Evolutionary conservation across 164 flowering plant genomes (phyloP), one percentile per base, ranked within the genome.

Genomic region (Liriodendron chinense): DNA sequence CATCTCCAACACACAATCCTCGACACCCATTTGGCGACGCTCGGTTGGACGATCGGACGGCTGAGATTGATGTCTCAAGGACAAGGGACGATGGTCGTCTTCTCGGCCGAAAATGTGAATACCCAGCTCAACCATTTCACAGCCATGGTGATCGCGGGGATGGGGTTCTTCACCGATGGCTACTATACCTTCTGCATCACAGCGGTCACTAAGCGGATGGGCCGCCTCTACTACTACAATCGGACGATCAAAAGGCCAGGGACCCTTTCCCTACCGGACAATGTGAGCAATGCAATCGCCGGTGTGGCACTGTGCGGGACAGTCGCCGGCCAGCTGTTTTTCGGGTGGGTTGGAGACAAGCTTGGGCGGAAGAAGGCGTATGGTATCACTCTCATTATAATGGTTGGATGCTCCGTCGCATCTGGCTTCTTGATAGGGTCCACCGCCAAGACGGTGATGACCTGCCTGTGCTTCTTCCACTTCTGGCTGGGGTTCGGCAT

Each of bases 121-220:
- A 86, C 89, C 1, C 89, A 88, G 77, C 82, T 83, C 84, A 87
- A 87, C 81, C 91, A 87, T 69, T 78, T 87, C 69, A 84, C 78
- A 34, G n/a, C n/a, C 43, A 34, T n/a, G n/a, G n/a, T n/a, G 43
- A 34, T 34, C 43, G 88, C 89, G 56, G 88, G 92, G 0, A 87
- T 87, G 89, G 90, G 92, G 34, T 89, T 89, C 79, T 89, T 89
- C 84, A 89, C 92, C 47, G 90, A 89, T 43, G 92, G 90, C 7
- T 89, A 89, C 65, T 89, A 89, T 26, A 87, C 87, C 13, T 89
- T 89, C 59, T 85, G 88, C 80, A 87, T 89, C 79, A 72, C 90
- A 65, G 77, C 88, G 34, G 80, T 89, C 57, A 75, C 89, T 0
- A 89, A 89, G 56, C 84, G 85, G n/a, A 25, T 87, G 1, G 90